These are phyloP conservation scores for Brasilioporus rufonigricans DNA, from an alignment of 768 basidiomycete species.

Conservation along the genomic window DNA sequence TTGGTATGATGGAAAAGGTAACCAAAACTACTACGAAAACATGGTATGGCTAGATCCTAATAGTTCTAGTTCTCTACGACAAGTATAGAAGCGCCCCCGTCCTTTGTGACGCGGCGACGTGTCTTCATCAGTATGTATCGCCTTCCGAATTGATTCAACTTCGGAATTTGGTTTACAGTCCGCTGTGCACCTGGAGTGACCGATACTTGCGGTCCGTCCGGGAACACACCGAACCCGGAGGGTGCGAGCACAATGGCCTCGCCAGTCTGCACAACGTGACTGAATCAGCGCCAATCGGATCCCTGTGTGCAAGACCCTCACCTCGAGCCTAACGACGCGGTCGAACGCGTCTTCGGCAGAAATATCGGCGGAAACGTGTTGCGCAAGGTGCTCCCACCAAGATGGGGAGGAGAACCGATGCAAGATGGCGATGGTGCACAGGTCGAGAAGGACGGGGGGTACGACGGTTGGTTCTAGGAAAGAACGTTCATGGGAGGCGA, in stretches of 20 bases:
- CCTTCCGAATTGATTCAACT: constrained; percentile 52
- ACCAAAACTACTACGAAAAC: not conserved
- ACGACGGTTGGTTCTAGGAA: constrained; percentile 67
- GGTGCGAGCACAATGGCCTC: constrained; percentile 70
- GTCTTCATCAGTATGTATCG: constrained; percentile 61
- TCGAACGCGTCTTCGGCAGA: constrained; percentile 60
- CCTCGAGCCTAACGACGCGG: constrained; percentile 62
- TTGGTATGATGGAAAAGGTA: not conserved
- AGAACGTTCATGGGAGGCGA: not conserved
- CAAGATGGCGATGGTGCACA: constrained; percentile 62
- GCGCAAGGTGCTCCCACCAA: constrained; percentile 70
- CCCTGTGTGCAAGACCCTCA: constrained; percentile 23
- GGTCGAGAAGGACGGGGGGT: constrained; percentile 62
- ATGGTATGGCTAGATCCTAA: not conserved
- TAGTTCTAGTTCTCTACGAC: constrained; percentile 23
- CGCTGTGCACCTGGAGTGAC: constrained; percentile 5
- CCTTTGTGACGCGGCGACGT: constrained; percentile 55
- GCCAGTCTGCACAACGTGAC: constrained; percentile 49
- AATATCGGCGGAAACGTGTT: constrained; percentile 66
- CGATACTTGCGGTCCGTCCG: constrained; percentile 11
- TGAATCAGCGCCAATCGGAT: not conserved
- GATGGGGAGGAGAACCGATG: constrained; percentile 75
- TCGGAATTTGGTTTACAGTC: constrained; percentile 18
- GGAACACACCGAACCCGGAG: constrained; percentile 51
- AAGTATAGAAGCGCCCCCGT: constrained; percentile 64